Base-by-base conservation (phyloP, 2,329 filamentous ascomycete species). In the Colletotrichum phormii region DNA sequence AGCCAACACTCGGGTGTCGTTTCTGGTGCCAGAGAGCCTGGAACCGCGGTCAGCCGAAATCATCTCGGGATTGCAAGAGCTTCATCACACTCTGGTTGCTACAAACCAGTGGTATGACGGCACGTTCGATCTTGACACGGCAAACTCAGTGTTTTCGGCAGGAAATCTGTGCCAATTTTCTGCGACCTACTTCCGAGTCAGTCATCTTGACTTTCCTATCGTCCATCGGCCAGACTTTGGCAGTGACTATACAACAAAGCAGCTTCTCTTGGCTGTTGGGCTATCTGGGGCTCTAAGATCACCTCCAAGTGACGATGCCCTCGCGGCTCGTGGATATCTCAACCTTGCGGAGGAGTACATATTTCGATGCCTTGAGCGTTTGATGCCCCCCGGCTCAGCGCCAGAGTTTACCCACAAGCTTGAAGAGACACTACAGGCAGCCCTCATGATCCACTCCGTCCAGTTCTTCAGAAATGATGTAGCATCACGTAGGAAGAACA, bases 141-240 rank as follows among this genome's bases (percentile, higher is more conserved):
- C 78, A 3, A 51, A 33, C 2, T 72, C 64, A 3, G 71, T 76
- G 24, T 76, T 80, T 65, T 74, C 75, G 12, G 58, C 72, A 1
- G n/a, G 69, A 7, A 77, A 75, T 67, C 64, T 76, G 24, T 73
- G 71, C 18, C 26, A 42, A 9, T 78, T 79, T 53, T 67, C 76
- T 3, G 55, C 72, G 1, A 71, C 72, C n/a, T 79, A 76, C 71
- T 80, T 78, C 70, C 76, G 75, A 9, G 67, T 76, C 29, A 78
- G 75, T 37, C 78, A 80, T 60, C 67, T 63, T 11, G 77, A 80
- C 70, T 76, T 80, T 12, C 79, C 79, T 26, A 63, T 80, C 22
- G 31, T 78, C 2, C 79, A 80, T 74, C 74, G 75, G 7, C 74
- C 79, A 6, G 73, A 71, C 11, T 80, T 80, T 54, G 69, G 73